Percentiles rank a stretch among this genome's conserved stretches.
These are phyloP conservation scores for Pyrenopolyporus hunteri DNA, from an alignment of 495 filamentous ascomycete genomes.

Conservation along the genomic window DNA sequence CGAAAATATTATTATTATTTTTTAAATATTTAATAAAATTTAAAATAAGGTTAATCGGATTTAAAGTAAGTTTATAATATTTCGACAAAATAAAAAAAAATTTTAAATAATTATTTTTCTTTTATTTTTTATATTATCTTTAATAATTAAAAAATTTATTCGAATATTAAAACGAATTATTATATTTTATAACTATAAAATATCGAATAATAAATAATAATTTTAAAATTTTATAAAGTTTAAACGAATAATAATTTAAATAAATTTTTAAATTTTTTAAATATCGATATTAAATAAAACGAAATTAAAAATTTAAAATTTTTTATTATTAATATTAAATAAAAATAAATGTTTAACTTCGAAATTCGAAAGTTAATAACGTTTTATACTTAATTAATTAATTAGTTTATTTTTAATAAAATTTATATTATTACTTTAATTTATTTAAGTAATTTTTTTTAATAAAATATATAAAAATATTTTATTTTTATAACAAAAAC, in stretches of 20 bases:
- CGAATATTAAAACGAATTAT: background rate
- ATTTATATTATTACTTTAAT: background rate
- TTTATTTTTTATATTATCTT: background rate
- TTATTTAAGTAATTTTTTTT: background rate
- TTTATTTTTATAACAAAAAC: background rate
- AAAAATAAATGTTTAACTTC: background rate
- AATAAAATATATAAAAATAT: background rate
- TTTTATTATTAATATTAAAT: background rate
- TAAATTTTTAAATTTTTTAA: background rate
- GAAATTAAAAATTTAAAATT: background rate
- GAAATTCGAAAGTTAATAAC: background rate
- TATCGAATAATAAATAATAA: background rate
- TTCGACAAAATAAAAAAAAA: background rate
- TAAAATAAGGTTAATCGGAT: background rate
- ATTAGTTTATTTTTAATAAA: background rate
- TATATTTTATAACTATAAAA: background rate
- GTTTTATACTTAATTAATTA: background rate
- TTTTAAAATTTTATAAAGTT: background rate
- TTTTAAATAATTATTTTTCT: background rate
- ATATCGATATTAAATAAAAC: background rate
- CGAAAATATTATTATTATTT: background rate
- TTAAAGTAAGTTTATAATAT: background rate
- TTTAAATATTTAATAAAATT: background rate
- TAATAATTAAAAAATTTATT: background rate
- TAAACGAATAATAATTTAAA: background rate